Conservation (phyloP, 495 filamentous ascomycete species). For the Pseudoneurospora amorphoporcata region DNA sequence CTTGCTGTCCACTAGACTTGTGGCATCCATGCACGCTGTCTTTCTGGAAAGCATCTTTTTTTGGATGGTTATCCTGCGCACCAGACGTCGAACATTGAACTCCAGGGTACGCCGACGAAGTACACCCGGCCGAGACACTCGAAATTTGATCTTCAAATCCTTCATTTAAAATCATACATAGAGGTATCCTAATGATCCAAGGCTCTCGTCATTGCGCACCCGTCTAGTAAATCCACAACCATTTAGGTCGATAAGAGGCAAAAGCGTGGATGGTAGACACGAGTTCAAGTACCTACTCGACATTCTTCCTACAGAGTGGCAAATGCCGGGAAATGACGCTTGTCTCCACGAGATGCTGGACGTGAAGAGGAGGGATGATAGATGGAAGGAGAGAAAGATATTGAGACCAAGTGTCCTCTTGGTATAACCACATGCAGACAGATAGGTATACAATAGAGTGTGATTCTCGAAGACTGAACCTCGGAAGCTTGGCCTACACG, state of each 20-base stretch:
- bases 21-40: neutral
- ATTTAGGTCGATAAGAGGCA: neutral
- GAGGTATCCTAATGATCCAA: neutral
- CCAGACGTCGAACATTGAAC: neutral
- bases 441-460: neutral
- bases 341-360: neutral
- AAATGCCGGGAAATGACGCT: neutral
- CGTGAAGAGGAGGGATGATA: neutral
- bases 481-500: neutral
- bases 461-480: neutral
- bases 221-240: neutral
- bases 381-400: accelerated
- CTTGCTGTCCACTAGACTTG: neutral
- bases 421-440: too few species aligned
- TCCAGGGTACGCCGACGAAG: neutral
- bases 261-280: neutral
- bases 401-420: neutral
- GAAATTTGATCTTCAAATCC: neutral
- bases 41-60: neutral
- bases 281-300: neutral
- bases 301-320: neutral
- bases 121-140: neutral
- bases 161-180: neutral
- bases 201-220: neutral
- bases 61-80: neutral